phyloP scores from a whole-genome alignment of 1,284 basidiomycete species.

The Marasmius sp. region DNA sequence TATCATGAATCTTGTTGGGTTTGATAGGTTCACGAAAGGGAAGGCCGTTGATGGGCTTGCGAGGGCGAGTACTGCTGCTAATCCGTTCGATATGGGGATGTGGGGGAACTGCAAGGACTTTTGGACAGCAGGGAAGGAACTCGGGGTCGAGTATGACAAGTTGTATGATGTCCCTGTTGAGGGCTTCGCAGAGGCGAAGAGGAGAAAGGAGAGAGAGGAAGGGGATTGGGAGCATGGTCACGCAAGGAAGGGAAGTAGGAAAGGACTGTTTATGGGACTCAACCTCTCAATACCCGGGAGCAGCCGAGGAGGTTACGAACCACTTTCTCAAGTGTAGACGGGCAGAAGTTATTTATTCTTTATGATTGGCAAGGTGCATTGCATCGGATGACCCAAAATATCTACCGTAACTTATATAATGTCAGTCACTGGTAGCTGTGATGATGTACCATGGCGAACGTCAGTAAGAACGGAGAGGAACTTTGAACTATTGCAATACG shows the following conservation, averaged over 20 bases:
- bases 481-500: too few relatives aligned
- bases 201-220: constrained; percentile 55
- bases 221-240: constrained; percentile 35
- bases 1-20: constrained; percentile 85
- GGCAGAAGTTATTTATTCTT: not conserved
- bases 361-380: not conserved
- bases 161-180: constrained; percentile 89
- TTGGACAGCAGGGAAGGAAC: constrained; percentile 83
- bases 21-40: constrained; percentile 92
- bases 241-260: constrained; percentile 42
- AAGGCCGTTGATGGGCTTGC: constrained; percentile 84
- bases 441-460: too few relatives aligned
- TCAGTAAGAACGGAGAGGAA: too few relatives aligned
- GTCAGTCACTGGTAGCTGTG: too few relatives aligned
- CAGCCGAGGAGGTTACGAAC: constrained; percentile 58
- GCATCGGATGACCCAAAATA: too few relatives aligned
- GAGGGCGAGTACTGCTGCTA: constrained; percentile 64
- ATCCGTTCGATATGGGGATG: constrained; percentile 91
- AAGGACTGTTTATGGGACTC: constrained; percentile 51
- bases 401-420: too few relatives aligned
- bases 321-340: constrained; percentile 33
- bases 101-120: constrained; percentile 93
- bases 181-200: constrained; percentile 75
- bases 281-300: constrained; percentile 42
- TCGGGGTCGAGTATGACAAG: constrained; percentile 87